Percentiles rank a stretch among this genome's conserved stretches.
These are phyloP conservation scores for Mycena latifolia DNA, from an alignment of 768 basidiomycete genomes.

Conservation along the genomic window DNA sequence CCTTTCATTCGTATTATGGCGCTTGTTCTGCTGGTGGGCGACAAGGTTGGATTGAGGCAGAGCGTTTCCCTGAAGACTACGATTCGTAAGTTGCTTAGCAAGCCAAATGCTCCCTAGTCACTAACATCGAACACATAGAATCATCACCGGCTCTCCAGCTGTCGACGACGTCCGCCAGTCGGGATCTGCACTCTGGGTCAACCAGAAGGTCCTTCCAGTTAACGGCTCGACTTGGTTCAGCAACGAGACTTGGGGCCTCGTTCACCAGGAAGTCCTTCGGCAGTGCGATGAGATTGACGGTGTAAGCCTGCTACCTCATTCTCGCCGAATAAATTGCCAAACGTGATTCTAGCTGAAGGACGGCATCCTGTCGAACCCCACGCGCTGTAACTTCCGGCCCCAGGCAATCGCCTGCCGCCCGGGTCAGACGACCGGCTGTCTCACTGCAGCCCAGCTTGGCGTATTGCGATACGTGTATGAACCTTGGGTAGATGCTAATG, in stretches of 20 bases:
- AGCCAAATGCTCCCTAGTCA: not conserved
- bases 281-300: not conserved
- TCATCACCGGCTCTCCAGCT: not conserved
- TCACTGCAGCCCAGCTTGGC: not conserved
- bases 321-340: not conserved
- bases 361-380: not conserved
- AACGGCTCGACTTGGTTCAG: not conserved
- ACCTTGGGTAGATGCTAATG: not conserved
- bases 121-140: not conserved
- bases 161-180: not conserved
- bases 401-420: not conserved
- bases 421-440: not conserved
- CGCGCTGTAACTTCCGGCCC: not conserved
- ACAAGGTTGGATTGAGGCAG: not conserved
- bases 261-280: not conserved
- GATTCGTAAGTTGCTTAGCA: not conserved
- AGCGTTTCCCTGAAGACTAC: not conserved
- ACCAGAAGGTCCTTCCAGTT: not conserved
- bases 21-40: not conserved
- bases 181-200: not conserved
- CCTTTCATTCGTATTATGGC: not conserved
- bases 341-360: not conserved
- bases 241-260: not conserved
- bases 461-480: not conserved
- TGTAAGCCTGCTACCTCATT: not conserved